Evolutionary conservation across 257 asterid genomes (phyloP).

Genomic region (Ilex asprella): DNA sequence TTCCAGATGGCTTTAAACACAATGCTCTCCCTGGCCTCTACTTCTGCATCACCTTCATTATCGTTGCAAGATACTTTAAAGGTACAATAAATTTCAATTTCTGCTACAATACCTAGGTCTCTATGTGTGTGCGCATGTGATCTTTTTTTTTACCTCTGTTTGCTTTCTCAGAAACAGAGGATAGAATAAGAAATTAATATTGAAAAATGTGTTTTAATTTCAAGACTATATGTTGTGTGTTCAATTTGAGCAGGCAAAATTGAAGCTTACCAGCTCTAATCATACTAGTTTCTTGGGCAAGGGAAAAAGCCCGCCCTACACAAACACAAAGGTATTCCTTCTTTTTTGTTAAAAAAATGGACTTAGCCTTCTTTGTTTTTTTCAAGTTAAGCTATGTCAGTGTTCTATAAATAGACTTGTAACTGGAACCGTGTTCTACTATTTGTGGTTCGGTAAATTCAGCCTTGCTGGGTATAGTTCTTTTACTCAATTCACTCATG

Average conservation of each 20-base stretch:
- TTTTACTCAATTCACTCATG: no score
- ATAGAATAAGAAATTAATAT: no score
- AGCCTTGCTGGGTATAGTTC: no score
- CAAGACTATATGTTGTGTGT: no score
- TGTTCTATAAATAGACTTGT: no score
- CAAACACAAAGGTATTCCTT: constrained; percentile 41
- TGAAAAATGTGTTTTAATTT: no score
- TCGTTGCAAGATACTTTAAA: constrained; percentile 29
- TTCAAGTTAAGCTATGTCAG: no score
- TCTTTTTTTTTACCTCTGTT: background rate
- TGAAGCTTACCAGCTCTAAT: constrained; percentile 31
- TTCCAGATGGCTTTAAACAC: constrained; percentile 40
- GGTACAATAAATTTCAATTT: constrained; percentile 16
- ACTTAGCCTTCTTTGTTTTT: no score
- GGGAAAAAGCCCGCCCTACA: background rate
- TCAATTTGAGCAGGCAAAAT: constrained; percentile 33
- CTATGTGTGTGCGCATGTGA: background rate
- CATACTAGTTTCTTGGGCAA: constrained; percentile 30
- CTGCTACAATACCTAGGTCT: background rate
- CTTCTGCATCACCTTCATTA: constrained; percentile 24
- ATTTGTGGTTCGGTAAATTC: no score
- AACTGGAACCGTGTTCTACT: no score
- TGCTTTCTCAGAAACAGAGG: no score
- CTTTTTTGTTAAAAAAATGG: no score
- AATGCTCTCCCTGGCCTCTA: constrained; percentile 36